These are phyloP conservation scores for Pseudoperonospora humuli DNA, from an alignment of 352 stramenopile species.

Conservation along the genomic window DNA sequence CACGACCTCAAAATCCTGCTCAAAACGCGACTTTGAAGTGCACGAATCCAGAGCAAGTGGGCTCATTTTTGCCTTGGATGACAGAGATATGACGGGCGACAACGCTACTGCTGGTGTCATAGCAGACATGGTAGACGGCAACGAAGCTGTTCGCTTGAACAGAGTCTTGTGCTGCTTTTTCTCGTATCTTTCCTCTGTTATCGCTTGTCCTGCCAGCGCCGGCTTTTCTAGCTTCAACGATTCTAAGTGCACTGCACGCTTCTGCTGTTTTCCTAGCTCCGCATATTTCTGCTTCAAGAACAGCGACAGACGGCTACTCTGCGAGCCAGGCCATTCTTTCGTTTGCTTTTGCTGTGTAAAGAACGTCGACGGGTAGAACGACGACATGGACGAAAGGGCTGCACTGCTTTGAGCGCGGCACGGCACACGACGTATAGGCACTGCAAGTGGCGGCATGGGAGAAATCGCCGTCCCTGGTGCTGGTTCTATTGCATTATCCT, in stretches of 20 bases:
- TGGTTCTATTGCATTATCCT: neutral
- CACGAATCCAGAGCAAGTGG: neutral
- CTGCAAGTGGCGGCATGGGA: conserved; percentile 2
- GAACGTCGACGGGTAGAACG: conserved; percentile 31
- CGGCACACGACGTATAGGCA: conserved; percentile 18
- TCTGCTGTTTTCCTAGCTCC: conserved; percentile 18
- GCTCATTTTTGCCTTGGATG: conserved; percentile 4
- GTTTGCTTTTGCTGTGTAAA: conserved; percentile 39
- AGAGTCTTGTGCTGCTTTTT: conserved; percentile 3
- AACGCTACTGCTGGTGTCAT: conserved; percentile 10
- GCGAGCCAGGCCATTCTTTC: conserved; percentile 40
- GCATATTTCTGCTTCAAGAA: conserved; percentile 32
- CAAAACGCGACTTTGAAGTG: conserved; percentile 38
- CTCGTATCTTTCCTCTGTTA: conserved; percentile 10
- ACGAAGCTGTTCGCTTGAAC: conserved; percentile 21
- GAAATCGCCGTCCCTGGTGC: no score
- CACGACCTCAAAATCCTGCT: conserved; percentile 69
- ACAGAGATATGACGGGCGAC: conserved; percentile 12
- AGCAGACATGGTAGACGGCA: conserved; percentile 17
- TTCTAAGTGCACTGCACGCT: conserved; percentile 15
- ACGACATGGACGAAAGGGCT: conserved; percentile 24
- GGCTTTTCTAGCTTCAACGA: conserved; percentile 18
- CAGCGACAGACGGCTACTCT: conserved; percentile 24
- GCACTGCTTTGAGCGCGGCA: conserved; percentile 31
- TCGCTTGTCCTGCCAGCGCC: conserved; percentile 5